Percentiles rank a stretch among this genome's conserved stretches.
These are phyloP conservation scores for Stephania cephalantha DNA, from an alignment of 164 flowering plant genomes.

Conservation along the genomic window DNA sequence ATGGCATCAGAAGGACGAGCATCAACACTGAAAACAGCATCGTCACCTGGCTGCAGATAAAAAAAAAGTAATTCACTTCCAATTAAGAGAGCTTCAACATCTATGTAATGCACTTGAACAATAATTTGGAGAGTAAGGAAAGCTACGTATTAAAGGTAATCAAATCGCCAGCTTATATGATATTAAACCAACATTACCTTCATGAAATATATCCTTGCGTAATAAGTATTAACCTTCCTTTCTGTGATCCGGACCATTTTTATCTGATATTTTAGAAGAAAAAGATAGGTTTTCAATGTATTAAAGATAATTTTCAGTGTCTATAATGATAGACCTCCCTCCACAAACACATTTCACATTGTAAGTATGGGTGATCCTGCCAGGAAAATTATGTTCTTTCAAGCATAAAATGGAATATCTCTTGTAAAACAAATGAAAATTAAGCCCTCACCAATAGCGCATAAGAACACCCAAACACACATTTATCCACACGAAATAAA, in stretches of 20 bases:
- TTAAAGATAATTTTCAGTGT: too few relatives aligned
- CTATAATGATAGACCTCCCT: not conserved
- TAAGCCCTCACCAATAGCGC: too few relatives aligned
- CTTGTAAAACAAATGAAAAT: too few relatives aligned
- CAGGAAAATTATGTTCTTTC: too few relatives aligned
- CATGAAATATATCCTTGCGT: constrained; percentile 48
- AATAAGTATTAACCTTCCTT: constrained; percentile 61
- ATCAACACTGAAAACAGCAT: constrained; percentile 48
- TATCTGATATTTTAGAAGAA: constrained; percentile 36
- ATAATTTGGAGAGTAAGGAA: not conserved
- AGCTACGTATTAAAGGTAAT: not conserved
- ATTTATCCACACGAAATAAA: too few relatives aligned
- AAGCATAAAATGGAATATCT: too few relatives aligned
- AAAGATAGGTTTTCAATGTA: not conserved
- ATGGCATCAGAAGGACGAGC: constrained; percentile 93
- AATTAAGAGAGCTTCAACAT: not conserved
- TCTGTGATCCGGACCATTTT: constrained; percentile 68
- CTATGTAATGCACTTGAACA: not conserved
- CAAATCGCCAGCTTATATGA: not conserved
- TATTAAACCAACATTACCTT: constrained; percentile 40
- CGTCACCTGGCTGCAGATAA: constrained; percentile 56
- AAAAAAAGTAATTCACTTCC: constrained; percentile 1
- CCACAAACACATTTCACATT: too few relatives aligned
- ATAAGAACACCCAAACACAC: too few relatives aligned
- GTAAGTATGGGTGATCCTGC: too few relatives aligned